Evolutionary conservation across 169 alveolate species (phyloP).

Genomic region (Cryptosporidium sp.): DNA sequence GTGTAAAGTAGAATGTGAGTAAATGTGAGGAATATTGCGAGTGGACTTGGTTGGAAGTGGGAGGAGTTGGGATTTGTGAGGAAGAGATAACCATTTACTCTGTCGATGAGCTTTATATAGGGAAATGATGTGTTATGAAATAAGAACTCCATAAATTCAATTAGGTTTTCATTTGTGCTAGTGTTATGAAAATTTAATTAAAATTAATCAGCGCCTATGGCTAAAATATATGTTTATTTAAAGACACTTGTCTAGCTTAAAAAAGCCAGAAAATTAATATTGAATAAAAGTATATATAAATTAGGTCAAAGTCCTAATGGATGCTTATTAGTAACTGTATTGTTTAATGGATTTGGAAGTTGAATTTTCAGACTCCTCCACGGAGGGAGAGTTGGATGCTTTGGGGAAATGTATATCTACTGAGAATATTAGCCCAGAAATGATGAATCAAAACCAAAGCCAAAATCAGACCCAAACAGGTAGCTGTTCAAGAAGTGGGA

Average conservation of each 20-base stretch:
- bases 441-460: not conserved
- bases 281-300: not conserved
- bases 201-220: conserved; percentile 74
- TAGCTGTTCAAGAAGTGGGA: conserved; percentile 68
- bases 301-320: not conserved
- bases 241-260: conserved; percentile 40
- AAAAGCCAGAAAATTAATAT: conserved; percentile 17
- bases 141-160: not conserved
- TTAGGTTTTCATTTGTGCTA: not conserved
- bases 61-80: not conserved
- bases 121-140: not conserved
- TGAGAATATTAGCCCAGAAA: not conserved
- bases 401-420: not conserved
- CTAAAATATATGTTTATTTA: not conserved
- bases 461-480: not conserved
- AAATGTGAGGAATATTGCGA: not conserved
- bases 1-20: not conserved
- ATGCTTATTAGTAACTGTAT: not conserved
- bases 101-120: not conserved
- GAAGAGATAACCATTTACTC: not conserved
- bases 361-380: conserved; percentile 75
- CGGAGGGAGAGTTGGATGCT: conserved; percentile 35
- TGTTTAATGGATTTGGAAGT: conserved; percentile 63
- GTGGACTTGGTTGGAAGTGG: not conserved
- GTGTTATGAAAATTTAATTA: not conserved